phyloP scores from a whole-genome alignment of 371 early-diverging fungal species.

The Lichtheimia hyalospora region DNA sequence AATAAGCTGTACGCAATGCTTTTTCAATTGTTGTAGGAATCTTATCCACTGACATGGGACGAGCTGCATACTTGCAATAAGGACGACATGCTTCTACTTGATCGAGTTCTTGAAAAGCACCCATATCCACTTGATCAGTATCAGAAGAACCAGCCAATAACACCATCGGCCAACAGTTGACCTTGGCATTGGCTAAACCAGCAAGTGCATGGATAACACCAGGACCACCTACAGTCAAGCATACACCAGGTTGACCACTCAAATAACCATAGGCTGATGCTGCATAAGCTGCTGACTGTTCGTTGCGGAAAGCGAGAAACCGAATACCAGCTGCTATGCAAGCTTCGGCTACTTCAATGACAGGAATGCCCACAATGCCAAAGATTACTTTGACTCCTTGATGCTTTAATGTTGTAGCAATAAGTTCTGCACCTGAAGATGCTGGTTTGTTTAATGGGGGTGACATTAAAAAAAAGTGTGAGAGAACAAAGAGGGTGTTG shows the following conservation, averaged over 20 bases:
- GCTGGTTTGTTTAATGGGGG: not conserved
- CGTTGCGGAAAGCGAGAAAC: conserved; percentile 78
- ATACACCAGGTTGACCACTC: conserved; percentile 71
- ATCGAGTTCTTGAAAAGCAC: conserved; percentile 79
- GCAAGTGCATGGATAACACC: conserved; percentile 80
- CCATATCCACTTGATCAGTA: conserved; percentile 57
- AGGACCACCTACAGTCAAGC: conserved; percentile 79
- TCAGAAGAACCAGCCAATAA: conserved; percentile 64
- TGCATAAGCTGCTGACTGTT: conserved; percentile 80
- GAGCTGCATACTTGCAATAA: conserved; percentile 67
- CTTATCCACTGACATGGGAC: conserved; percentile 51
- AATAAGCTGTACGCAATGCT: conserved; percentile 54
- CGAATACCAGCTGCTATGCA: conserved; percentile 69
- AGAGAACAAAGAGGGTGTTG: not conserved
- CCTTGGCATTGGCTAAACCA: conserved; percentile 71
- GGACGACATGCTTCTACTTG: conserved; percentile 70
- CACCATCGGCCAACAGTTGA: conserved; percentile 72
- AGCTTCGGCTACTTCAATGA: conserved; percentile 77
- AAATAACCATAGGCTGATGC: conserved; percentile 73
- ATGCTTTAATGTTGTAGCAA: conserved; percentile 59
- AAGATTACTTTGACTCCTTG: conserved; percentile 72
- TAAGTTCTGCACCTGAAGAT: conserved; percentile 59
- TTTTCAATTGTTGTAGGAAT: conserved; percentile 61
- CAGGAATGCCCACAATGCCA: conserved; percentile 87
- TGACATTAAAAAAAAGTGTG: not conserved